Evolutionary conservation across 768 basidiomycete genomes (phyloP).

Genomic region (Mycena vulgaris): DNA sequence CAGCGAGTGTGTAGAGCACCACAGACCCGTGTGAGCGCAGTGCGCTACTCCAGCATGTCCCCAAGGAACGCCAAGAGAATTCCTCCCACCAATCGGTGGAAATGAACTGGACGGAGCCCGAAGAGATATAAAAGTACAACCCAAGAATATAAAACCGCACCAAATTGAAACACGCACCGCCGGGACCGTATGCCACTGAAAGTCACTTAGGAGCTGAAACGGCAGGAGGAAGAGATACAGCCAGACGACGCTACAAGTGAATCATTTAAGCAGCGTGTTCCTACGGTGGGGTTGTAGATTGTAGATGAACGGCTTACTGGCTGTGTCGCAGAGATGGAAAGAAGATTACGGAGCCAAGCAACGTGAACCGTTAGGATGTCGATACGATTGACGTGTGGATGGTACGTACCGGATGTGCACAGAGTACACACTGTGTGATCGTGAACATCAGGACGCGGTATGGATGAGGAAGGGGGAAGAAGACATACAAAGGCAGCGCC

Average conservation of each 20-base stretch:
- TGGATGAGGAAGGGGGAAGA: neutral
- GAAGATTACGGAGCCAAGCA: neutral
- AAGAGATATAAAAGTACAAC: too few species aligned
- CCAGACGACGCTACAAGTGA: conserved; percentile 75
- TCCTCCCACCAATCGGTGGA: too few species aligned
- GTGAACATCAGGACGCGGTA: neutral
- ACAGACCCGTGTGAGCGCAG: too few species aligned
- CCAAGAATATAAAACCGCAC: neutral
- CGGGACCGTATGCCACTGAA: conserved; percentile 76
- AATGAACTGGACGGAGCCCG: too few species aligned
- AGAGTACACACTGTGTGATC: conserved; percentile 66
- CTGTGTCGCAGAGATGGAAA: conserved; percentile 27
- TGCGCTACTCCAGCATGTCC: too few species aligned
- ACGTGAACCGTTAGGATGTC: too few species aligned
- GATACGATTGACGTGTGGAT: too few species aligned
- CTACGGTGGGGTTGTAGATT: too few species aligned
- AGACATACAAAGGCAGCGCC: conserved; percentile 73
- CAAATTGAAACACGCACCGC: conserved; percentile 54
- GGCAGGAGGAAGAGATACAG: conserved; percentile 83
- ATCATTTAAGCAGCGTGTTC: too few species aligned
- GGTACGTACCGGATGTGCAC: conserved; percentile 73
- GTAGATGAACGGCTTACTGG: conserved; percentile 49
- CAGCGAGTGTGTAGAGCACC: too few species aligned
- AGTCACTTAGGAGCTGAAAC: conserved; percentile 76
- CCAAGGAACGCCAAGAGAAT: too few species aligned